Evolutionary conservation across 305 asterid species (phyloP), one percentile per base, ranked within the genome.

Genomic region (Rubia peregrina): DNA sequence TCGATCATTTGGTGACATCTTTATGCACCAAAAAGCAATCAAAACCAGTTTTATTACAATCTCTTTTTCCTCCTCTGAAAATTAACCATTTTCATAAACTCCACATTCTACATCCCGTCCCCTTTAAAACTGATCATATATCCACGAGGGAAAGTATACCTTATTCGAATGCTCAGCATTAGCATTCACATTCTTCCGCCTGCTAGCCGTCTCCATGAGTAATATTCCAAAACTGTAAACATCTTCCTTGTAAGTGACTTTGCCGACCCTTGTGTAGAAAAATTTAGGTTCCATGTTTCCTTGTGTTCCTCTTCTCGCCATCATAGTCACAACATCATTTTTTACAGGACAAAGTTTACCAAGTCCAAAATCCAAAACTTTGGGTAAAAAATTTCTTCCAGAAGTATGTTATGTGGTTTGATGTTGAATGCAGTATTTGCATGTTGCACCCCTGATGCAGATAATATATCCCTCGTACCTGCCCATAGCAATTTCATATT

Each of bases 381-480:
- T 26, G 17, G 65, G 65, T 2, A 26, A n/a, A 24, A 61, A 12
- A 1, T 61, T 61, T 24, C 30, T 42, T 19, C 61, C n/a, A 55
- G 61, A 17, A 55, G 24, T 55, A 55, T 55, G 21, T 55, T 55
- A 17, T 61, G 65, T 24, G 65, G 65, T 61, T 61, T 61, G 17
- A 61, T 61, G 41, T 61, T 42, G 24, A 61, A 30, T 61, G 65
- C 16, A 61, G 9, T 26, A 61, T 61, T 61, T 61, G 65, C 61
- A 55, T 55, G n/a, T 55, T 3, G 5, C 61, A 55, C 8, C 61
- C 30, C 2, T n/a, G 26, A n/a, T 55, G 61, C 10, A 55, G 21
- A n/a, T 55, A 55, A 2, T 19, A 4, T 7, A 55, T 55, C 2
- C 30, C 61, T 17, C 24, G 26, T 55, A 11, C 61, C 61, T 19